Evolutionary conservation across 305 asterid species (phyloP).

Genomic region (Nicotiana rustica): DNA sequence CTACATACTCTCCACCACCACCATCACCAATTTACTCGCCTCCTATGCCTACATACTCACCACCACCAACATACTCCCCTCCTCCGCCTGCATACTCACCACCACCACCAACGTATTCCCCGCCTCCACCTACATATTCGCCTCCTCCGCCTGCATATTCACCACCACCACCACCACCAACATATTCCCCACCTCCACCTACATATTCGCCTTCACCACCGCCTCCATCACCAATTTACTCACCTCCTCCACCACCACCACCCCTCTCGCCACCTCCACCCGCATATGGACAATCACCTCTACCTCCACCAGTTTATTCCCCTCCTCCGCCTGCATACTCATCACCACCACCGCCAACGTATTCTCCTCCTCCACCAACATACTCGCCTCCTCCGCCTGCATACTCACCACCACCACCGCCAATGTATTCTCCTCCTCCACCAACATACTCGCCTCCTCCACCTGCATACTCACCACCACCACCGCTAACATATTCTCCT

Average conservation of each 20-base stretch:
- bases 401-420: neutral
- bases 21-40: neutral
- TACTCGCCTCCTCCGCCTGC: too few species aligned
- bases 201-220: neutral
- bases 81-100: neutral
- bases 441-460: neutral
- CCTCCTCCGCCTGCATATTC: neutral
- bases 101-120: neutral
- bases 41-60: neutral
- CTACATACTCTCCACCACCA: constrained; percentile 2
- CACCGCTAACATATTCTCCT: neutral
- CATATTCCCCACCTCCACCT: neutral
- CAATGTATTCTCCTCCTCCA: neutral
- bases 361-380: neutral
- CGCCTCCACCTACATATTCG: too few species aligned
- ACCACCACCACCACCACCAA: neutral
- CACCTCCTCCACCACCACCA: neutral
- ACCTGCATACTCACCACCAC: neutral
- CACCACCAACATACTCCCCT: neutral
- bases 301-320: neutral
- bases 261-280: neutral
- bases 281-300: neutral
- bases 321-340: neutral
- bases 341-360: neutral
- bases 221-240: neutral